Evolutionary conservation across 2,329 filamentous ascomycete species (phyloP), one percentile per base, ranked within the genome.

Genomic region (Penicillium frequentans): DNA sequence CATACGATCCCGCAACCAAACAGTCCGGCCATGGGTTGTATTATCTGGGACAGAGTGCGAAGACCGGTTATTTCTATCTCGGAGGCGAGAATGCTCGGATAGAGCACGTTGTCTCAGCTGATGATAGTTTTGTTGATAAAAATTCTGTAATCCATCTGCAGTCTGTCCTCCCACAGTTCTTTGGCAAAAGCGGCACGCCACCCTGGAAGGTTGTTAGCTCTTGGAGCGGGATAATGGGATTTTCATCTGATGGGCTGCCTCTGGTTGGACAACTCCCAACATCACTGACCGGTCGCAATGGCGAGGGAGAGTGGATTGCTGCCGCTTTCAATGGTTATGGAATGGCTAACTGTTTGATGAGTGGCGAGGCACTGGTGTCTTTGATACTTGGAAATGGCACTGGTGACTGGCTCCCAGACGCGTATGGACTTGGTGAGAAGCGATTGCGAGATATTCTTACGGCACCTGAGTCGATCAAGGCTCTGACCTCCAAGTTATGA

Each of bases 261-360:
- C 74, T 81, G 57, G 77, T 89, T 47, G 85, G 85, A 0, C 64
- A 70, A 2, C 74, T 79, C 53, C 78, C 79, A 1, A 70, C 54
- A 52, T 68, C 44, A 72, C 77, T 14, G 58, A 87, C 42, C 6
- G 61, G 56, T 5, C 52, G 66, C 9, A 27, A 29, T 8, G 62
- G 66, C 1, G 47, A 58, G 1, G 64, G 64, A 16, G 70, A 73
- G 56, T 89, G 83, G 81, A 73, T 86, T 2, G 79, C 78, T n/a
- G 84, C 82, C 2, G 80, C 83, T 10, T 89, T 89, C 63, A 86
- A 88, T 68, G 87, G 87, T 1, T 84, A 89, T 69, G 85, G 86
- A 0, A 89, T 89, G 86, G 75, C 52, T 80, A 86, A 82, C 79
- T 87, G 68, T 49, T 68, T 65, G 64, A 61, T 58, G 46, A 59